Conservation (phyloP, 345 rosid species). For the Gossypium arboreum region DNA sequence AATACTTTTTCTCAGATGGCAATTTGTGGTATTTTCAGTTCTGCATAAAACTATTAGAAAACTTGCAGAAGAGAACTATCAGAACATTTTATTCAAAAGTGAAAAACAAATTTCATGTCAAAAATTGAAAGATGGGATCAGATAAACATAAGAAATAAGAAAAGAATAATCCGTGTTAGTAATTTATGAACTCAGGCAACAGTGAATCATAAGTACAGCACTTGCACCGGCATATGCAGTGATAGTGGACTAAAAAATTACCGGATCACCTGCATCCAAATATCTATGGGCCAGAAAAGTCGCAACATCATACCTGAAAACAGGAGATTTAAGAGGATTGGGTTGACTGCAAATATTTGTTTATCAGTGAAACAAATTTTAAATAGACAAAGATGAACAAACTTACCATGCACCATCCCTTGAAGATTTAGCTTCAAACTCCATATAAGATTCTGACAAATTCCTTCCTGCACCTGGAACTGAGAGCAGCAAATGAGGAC, state of each 20-base stretch:
- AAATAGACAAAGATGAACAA: background rate
- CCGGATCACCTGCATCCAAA: slow-evolving; percentile 60
- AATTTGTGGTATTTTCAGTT: slow-evolving; percentile 12
- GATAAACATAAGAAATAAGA: background rate
- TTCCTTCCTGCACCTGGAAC: slow-evolving; percentile 53
- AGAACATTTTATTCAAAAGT: background rate
- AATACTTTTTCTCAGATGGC: background rate
- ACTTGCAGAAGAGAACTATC: background rate
- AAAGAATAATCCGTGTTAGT: background rate
- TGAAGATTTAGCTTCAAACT: slow-evolving; percentile 94
- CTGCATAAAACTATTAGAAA: background rate
- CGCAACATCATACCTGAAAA: slow-evolving; percentile 67
- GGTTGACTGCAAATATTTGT: background rate
- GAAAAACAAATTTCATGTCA: background rate
- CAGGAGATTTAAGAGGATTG: slow-evolving; percentile 9
- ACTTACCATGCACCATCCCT: slow-evolving; percentile 99
- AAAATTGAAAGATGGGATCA: background rate
- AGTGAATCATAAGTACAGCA: background rate
- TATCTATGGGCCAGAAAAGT: slow-evolving; percentile 53
- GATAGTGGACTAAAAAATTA: slow-evolving; percentile 24
- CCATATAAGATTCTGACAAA: slow-evolving; percentile 65
- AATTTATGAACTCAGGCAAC: background rate
- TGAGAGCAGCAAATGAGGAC: slow-evolving; percentile 11
- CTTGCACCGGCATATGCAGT: background rate
- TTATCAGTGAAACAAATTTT: slow-evolving; percentile 1